Conservation (phyloP, 116 monocot genomes). For the Posidonia oceanica region DNA sequence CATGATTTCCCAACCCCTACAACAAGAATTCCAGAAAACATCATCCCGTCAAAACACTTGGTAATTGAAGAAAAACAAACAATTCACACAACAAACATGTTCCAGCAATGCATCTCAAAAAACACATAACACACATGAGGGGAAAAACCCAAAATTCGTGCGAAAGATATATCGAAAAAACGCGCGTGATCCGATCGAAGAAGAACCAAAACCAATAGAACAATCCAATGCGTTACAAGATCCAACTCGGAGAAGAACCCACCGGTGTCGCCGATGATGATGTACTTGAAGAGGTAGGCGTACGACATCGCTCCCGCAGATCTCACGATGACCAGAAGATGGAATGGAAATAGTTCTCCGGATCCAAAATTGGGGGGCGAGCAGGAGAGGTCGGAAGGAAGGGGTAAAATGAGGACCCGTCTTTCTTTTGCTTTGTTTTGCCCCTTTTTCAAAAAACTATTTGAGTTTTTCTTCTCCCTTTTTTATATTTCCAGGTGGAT, state of each 20-base stretch:
- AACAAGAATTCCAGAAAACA: not conserved
- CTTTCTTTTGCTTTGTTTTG: too few species aligned
- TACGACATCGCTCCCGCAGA: slow-evolving; percentile 37
- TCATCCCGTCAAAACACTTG: too few species aligned
- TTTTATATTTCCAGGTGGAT: too few species aligned
- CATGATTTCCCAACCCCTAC: slow-evolving; percentile 95
- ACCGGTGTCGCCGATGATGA: slow-evolving; percentile 74
- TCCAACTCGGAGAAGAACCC: not conserved
- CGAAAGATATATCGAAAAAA: not conserved
- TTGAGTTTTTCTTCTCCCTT: too few species aligned
- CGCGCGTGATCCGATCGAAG: not conserved
- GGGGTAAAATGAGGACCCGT: too few species aligned
- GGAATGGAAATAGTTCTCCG: too few species aligned
- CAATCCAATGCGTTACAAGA: not conserved
- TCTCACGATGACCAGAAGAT: not conserved
- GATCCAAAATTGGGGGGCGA: too few species aligned
- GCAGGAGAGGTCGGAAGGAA: too few species aligned
- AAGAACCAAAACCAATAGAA: not conserved
- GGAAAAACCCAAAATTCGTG: too few species aligned
- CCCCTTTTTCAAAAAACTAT: too few species aligned
- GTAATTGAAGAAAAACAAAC: not conserved
- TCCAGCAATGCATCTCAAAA: not conserved
- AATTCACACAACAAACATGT: not conserved
- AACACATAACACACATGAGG: too few species aligned
- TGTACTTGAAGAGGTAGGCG: slow-evolving; percentile 78